Conservation (phyloP, 768 basidiomycete genomes). For the Tylopilus cervinicoccineus region DNA sequence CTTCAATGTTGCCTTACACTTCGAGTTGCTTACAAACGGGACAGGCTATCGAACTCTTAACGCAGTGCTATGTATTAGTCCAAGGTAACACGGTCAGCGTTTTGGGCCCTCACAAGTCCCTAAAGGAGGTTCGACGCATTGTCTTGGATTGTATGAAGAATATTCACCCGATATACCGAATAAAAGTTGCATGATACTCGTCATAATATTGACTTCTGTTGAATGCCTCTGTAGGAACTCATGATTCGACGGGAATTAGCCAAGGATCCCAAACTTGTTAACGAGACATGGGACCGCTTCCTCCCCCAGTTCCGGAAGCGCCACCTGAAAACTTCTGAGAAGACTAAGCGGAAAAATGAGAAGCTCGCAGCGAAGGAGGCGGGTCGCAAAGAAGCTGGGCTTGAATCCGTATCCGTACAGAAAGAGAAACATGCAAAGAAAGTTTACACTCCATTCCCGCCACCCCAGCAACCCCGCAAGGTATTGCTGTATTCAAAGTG, state of each 20-base stretch:
- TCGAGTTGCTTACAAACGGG: conserved; percentile 5
- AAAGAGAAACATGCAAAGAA: conserved; percentile 72
- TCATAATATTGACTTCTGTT: neutral
- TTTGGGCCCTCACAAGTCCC: conserved; percentile 93
- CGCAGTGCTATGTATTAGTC: conserved; percentile 94
- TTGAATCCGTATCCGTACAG: conserved; percentile 38
- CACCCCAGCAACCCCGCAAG: conserved; percentile 89
- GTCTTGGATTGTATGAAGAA: conserved; percentile 99
- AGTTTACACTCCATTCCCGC: conserved; percentile 98
- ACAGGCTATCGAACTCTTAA: conserved; percentile 94
- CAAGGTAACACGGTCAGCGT: conserved; percentile 98
- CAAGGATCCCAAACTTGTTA: conserved; percentile 94
- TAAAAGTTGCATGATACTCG: conserved; percentile 59
- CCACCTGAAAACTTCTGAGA: conserved; percentile 91
- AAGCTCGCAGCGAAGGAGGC: conserved; percentile 54
- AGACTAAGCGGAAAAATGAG: conserved; percentile 89
- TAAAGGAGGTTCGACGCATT: conserved; percentile 95
- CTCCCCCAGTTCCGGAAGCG: conserved; percentile 92
- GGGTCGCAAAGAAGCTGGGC: conserved; percentile 63
- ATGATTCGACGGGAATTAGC: conserved; percentile 98
- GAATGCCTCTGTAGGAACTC: conserved; percentile 60
- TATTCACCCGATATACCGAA: conserved; percentile 97
- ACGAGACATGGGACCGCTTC: conserved; percentile 96
- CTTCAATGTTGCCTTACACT: neutral
- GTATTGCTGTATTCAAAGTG: conserved; percentile 35